Evolutionary conservation across 2,329 filamentous ascomycete genomes (phyloP).

Genomic region (Paecilomyces fulvus): DNA sequence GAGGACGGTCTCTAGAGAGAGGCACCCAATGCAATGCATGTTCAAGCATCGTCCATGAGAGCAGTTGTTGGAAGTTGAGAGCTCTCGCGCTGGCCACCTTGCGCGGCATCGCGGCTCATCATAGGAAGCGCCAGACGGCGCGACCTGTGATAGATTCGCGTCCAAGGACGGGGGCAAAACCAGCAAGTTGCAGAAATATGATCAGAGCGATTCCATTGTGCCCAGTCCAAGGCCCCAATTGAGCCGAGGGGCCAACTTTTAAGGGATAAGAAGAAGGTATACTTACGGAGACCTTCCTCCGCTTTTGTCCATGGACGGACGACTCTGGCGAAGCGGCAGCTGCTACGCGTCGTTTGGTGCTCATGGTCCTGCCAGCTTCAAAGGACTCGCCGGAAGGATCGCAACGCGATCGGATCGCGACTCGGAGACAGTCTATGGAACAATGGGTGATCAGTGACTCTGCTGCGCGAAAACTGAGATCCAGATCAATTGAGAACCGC

Average conservation of each 20-base stretch:
- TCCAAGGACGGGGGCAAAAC: neutral
- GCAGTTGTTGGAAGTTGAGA: neutral
- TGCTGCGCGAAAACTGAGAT: neutral
- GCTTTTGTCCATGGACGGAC: constrained; percentile 49
- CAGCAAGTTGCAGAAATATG: neutral
- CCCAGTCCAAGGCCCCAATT: neutral
- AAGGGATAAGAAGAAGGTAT: neutral
- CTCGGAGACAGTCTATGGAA: neutral
- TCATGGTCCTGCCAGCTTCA: constrained; percentile 17
- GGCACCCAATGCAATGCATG: neutral
- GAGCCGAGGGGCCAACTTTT: neutral
- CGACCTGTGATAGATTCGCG: neutral
- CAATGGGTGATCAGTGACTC: neutral
- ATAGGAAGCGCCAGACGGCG: neutral
- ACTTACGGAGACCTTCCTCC: constrained; percentile 53
- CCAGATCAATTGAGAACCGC: neutral
- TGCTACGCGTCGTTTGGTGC: constrained; percentile 49
- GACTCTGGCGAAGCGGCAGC: constrained; percentile 40
- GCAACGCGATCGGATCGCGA: constrained; percentile 2
- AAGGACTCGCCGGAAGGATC: neutral
- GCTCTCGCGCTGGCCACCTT: neutral
- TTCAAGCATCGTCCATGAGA: neutral
- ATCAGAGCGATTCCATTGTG: neutral
- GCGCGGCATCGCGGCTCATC: neutral
- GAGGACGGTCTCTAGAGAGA: constrained; percentile 1